Base-by-base conservation (phyloP, 2,329 filamentous ascomycete genomes). In the Amylocarpus encephaloides region DNA sequence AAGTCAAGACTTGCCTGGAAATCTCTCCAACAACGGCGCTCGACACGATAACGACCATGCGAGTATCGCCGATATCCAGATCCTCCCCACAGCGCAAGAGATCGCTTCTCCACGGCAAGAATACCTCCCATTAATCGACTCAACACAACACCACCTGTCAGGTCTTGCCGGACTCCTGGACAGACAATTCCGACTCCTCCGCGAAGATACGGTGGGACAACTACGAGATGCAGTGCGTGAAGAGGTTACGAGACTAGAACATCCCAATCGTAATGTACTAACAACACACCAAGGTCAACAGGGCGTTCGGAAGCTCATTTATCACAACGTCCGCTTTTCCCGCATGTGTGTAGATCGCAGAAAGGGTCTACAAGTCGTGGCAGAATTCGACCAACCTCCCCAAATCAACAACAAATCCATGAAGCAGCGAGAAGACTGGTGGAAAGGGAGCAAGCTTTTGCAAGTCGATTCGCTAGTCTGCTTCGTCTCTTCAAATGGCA, bases 131-230 rank as follows among this genome's bases (percentile, higher is more conserved):
- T 53, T 51, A 19, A 70, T 61, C 2, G 68, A 75, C 55, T 59
- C 71, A 2, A 61, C 62, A 0, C 63, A 65, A 11, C 68, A 70
- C 51, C 73, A 77, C 52, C 57, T 69, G 11, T 56, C 62, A 3
- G 73, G 74, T 1, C 68, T 78, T 10, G 63, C 61, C 4, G 75
- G 77, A 2, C 68, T 77, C 1, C 60, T 82, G 0, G 78, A 81
- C 59, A 67, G 72, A 48, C 72, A 80, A 48, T 82, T 82, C 43
- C 71, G 78, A 13, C 69, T 81, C 1, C 60, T 80, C 1, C 70
- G 78, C 2, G 75, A 80, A 61, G 77, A 81, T 55, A 78, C 72
- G 0, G 66, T 80, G 0, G 75, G 76, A 0, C 73, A 78, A 50
- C 65, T 82, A 4, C 68, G 75, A 34, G 73, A 79, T 55, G 70